Evolutionary conservation across 225 moss, liverwort and hornwort species (phyloP).

Genomic region (Sphagnum contortum): DNA sequence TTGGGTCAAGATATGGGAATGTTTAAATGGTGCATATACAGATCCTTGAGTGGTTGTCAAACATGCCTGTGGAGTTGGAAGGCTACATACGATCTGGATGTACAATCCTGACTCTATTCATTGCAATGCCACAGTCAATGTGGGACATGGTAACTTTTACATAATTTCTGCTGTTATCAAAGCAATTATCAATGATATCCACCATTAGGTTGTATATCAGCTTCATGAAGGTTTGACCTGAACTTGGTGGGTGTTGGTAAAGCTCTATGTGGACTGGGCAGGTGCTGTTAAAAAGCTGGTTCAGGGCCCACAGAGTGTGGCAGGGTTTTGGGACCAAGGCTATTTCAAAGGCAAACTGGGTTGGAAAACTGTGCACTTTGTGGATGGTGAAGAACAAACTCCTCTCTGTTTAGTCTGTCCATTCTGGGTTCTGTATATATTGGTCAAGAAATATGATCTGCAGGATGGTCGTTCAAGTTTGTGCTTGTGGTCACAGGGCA

Average conservation of each 20-base stretch:
- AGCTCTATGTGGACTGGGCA: conserved; percentile 84
- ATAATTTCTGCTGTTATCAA: no score
- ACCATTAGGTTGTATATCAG: conserved; percentile 2
- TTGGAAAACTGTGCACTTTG: conserved; percentile 13
- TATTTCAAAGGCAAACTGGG: conserved; percentile 69
- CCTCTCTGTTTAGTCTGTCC: conserved; percentile 2
- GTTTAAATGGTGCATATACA: conserved; percentile 9
- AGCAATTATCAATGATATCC: neutral
- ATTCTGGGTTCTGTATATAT: neutral
- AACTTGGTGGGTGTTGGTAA: conserved; percentile 11
- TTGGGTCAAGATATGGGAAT: no score
- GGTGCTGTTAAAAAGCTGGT: conserved; percentile 66
- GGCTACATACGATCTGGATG: conserved; percentile 99
- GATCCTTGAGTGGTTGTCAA: conserved; percentile 90
- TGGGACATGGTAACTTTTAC: conserved; percentile 56
- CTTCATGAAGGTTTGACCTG: neutral
- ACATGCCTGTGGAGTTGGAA: conserved; percentile 97
- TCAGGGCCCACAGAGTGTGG: conserved; percentile 31
- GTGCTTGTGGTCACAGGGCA: conserved; percentile 26
- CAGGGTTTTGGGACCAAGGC: conserved; percentile 69
- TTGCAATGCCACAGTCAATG: conserved; percentile 72
- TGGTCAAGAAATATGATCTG: neutral
- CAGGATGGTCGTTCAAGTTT: neutral
- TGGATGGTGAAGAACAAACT: conserved; percentile 41
- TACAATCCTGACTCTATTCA: conserved; percentile 84